Evolutionary conservation across 805 yeast genomes (phyloP).

Genomic region (Schwanniomyces vanrijiae): DNA sequence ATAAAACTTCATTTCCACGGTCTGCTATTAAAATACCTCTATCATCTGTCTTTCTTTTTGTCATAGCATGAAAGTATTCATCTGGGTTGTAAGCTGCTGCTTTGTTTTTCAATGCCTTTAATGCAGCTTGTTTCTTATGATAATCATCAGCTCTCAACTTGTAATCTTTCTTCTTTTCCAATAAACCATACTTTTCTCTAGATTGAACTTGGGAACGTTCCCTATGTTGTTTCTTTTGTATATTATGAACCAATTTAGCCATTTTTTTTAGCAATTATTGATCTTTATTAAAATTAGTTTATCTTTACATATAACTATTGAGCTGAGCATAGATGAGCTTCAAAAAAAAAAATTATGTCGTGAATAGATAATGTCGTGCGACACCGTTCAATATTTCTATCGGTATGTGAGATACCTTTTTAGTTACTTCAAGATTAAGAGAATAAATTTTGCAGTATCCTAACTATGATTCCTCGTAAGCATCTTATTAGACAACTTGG

Average conservation of each 20-base stretch:
- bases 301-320: background rate
- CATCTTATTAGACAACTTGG: background rate
- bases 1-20: slow-evolving; percentile 59
- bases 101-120: slow-evolving; percentile 72
- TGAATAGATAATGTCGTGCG: background rate
- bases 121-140: slow-evolving; percentile 58
- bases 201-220: slow-evolving; percentile 87
- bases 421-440: background rate
- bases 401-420: background rate
- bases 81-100: slow-evolving; percentile 82
- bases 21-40: slow-evolving; percentile 69
- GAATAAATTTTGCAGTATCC: background rate
- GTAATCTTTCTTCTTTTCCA: slow-evolving; percentile 78
- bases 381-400: background rate
- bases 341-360: slow-evolving; percentile 5
- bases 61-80: slow-evolving; percentile 96
- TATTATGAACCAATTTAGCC: slow-evolving; percentile 83
- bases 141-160: slow-evolving; percentile 53
- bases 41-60: slow-evolving; percentile 61
- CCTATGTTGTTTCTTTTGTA: slow-evolving; percentile 94
- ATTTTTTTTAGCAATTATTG: slow-evolving; percentile 27
- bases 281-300: background rate
- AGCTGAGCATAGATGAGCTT: slow-evolving; percentile 3
- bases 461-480: background rate
- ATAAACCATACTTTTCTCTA: slow-evolving; percentile 74